Base-by-base conservation (phyloP, 148 eudicot species). In the Silene latifolia region DNA sequence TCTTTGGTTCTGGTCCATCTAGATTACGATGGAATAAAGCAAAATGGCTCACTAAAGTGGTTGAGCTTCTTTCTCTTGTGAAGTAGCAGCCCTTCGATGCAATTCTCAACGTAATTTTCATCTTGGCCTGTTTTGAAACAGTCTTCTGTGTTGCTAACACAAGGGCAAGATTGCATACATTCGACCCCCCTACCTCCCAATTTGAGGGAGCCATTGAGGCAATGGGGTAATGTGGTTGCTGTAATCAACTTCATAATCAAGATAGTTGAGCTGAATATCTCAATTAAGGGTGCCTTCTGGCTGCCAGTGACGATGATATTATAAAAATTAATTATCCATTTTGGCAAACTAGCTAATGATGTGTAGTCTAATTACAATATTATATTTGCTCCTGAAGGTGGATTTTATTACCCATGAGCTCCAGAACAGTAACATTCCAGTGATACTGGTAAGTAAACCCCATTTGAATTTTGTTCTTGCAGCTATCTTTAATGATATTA, bases 321-420 rank as follows among this genome's bases (percentile, higher is more conserved):
- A 9, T 63, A 25, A 11, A 19, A 63, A 24, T 63, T 3, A 23
- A 24, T 21, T 11, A 17, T 10, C 11, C 8, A 24, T 44, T 27
- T 7, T 7, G 39, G 10, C 47, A 21, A 51, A 21, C 74, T 39
- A 44, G 12, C 23, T 77, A 18, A 63, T 74, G 75, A 70, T 67
- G 18, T 48, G 67, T 21, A 8, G 71, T 19, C 24, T 67, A 44
- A 5, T 58, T 27, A 8, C 54, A 7, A 23, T 67, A 29, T 3
- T 58, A 24, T 51, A 47, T 48, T 20, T 74, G 54, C 68, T 79
- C 72, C 68, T 78, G 76, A 85, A 93, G 98, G 78, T 88, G 77
- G 87, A 86, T 78, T 91, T 84, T 79, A 86, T 93, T 47, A 71
- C 81, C 60, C 86, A 83, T 47, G 94, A 93, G 83, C 85, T 89